These are phyloP conservation scores for Ophiocordyceps camponoti-floridani DNA, from an alignment of 2,329 filamentous ascomycete species.

Conservation along the genomic window DNA sequence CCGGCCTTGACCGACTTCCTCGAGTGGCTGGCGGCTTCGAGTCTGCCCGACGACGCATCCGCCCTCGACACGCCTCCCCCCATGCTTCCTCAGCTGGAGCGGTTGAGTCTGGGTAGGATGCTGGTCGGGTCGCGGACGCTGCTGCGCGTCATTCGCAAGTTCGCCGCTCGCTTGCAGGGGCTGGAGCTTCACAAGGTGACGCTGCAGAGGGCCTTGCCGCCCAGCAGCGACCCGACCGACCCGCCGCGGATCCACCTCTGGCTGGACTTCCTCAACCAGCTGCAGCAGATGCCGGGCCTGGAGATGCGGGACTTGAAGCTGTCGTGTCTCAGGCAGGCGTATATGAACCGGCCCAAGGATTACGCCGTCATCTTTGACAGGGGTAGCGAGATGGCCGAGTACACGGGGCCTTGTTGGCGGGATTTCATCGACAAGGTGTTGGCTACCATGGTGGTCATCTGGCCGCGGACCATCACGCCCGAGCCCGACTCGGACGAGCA, in stretches of 20 bases:
- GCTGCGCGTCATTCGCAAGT: conserved; percentile 19
- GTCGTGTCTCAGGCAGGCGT: conserved; percentile 11
- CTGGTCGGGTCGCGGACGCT: conserved; percentile 12
- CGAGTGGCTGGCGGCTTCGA: conserved; percentile 3
- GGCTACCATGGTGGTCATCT: conserved; percentile 4
- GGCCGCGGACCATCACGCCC: conserved; percentile 1
- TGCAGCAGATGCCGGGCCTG: conserved; percentile 14
- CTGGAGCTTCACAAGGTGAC: conserved; percentile 28
- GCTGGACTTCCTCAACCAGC: conserved; percentile 16
- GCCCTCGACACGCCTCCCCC: conserved; percentile 4
- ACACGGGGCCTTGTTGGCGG: conserved; percentile 17
- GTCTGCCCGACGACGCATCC: not conserved
- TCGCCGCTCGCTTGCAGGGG: conserved; percentile 21
- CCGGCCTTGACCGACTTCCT: not conserved
- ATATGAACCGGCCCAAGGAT: conserved; percentile 3
- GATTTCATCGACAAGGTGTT: conserved; percentile 15
- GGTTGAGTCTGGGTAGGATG: conserved; percentile 25
- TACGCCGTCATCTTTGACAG: conserved; percentile 4
- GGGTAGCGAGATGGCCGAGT: conserved; percentile 4
- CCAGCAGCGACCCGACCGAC: not conserved
- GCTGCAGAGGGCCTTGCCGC: conserved; percentile 6
- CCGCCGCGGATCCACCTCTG: conserved; percentile 15
- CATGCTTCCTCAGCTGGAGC: conserved; percentile 17
- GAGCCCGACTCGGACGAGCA: conserved; percentile 3
- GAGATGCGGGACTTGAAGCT: conserved; percentile 15